phyloP scores from a whole-genome alignment of 768 basidiomycete species.

The Serendipita sp. region DNA sequence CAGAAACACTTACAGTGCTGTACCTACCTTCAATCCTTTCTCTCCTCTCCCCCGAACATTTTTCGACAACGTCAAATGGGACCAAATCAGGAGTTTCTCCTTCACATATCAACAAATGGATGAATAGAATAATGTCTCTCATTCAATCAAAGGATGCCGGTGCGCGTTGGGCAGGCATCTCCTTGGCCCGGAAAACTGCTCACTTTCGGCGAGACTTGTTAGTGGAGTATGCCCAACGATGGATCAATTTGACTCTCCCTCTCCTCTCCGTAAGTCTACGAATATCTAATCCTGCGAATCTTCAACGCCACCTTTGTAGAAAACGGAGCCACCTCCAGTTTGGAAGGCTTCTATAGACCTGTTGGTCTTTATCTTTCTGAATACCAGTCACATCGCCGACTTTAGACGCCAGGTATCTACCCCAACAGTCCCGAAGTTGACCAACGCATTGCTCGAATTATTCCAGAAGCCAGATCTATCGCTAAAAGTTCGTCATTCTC shows the following conservation, averaged over 20 bases:
- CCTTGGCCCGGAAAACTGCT: conserved; percentile 53
- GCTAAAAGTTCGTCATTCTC: conserved; percentile 30
- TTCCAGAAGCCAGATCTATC: conserved; percentile 38
- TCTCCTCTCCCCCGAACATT: conserved; percentile 34
- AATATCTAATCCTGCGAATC: background rate
- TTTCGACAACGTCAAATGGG: conserved; percentile 17
- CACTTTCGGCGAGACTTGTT: conserved; percentile 41
- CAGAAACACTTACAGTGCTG: conserved; percentile 43
- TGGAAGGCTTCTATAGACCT: conserved; percentile 53
- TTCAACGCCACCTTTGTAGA: conserved; percentile 30
- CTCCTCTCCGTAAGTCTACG: conserved; percentile 41
- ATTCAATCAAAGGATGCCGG: conserved; percentile 65
- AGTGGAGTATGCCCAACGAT: conserved; percentile 55
- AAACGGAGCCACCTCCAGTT: conserved; percentile 46
- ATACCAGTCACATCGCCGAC: conserved; percentile 46
- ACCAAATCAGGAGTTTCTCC: background rate
- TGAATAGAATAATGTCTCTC: conserved; percentile 52
- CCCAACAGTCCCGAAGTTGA: conserved; percentile 61
- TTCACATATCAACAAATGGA: conserved; percentile 59
- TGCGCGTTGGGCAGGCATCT: conserved; percentile 67
- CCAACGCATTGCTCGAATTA: conserved; percentile 37
- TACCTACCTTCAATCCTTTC: conserved; percentile 46
- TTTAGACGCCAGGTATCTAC: conserved; percentile 66
- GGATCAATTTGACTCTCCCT: conserved; percentile 51
- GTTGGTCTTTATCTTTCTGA: conserved; percentile 42